Conservation (phyloP, 768 basidiomycete species). For the Naematelia aurantialba region DNA sequence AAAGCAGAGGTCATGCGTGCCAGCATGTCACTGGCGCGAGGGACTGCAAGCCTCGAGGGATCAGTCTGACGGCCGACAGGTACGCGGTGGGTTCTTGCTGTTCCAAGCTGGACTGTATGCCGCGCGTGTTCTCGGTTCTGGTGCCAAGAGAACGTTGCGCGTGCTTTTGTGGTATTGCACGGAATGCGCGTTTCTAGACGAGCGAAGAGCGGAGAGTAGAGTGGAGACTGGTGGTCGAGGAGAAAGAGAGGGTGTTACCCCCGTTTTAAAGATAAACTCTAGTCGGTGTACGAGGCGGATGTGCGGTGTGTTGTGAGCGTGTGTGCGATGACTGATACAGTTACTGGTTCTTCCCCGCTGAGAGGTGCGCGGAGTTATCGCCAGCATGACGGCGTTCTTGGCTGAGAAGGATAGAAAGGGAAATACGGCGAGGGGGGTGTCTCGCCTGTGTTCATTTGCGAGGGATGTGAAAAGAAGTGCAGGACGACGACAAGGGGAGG, state of each 20-base stretch:
- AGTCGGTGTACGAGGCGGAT: no score
- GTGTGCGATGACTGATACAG: neutral
- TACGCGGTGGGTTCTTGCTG: no score
- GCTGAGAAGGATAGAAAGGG: neutral
- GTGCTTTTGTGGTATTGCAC: no score
- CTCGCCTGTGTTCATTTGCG: neutral
- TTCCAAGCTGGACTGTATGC: no score
- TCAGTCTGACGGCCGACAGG: constrained; percentile 1
- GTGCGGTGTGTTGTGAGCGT: no score
- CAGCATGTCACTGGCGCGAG: constrained; percentile 10
- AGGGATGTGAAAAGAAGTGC: neutral
- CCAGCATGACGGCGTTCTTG: neutral
- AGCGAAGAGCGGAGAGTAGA: no score
- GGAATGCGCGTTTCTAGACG: no score
- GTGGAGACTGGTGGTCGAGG: no score
- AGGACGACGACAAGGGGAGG: neutral
- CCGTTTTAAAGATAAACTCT: no score
- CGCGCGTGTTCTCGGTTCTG: no score
- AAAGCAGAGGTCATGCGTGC: constrained; percentile 15
- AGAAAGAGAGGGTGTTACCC: no score
- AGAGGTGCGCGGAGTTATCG: neutral
- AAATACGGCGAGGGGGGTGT: neutral
- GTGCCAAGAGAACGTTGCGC: no score
- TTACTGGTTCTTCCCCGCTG: neutral
- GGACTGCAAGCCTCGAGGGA: neutral